These are phyloP conservation scores for Termitomyces sp. DNA, from an alignment of 768 basidiomycete genomes.

Conservation along the genomic window DNA sequence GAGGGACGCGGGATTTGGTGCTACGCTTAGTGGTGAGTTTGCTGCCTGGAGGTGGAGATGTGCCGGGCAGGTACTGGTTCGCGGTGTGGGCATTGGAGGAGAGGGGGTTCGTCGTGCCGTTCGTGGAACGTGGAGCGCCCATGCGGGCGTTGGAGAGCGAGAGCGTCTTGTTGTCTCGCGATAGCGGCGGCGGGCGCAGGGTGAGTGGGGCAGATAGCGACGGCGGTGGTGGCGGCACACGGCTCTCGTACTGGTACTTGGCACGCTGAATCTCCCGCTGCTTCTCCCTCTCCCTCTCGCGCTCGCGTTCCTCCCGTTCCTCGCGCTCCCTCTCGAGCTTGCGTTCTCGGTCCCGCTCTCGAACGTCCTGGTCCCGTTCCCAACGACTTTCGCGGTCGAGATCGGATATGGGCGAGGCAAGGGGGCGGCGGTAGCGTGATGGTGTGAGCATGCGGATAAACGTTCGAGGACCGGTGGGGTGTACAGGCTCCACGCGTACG, in stretches of 20 bases:
- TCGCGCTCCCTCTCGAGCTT: not conserved
- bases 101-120: no score
- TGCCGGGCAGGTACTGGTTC: not conserved
- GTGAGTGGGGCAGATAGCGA: slow-evolving; percentile 10
- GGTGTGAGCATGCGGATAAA: slow-evolving; percentile 12
- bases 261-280: not conserved
- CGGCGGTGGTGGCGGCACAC: slow-evolving; percentile 1
- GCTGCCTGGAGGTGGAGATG: not conserved
- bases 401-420: not conserved
- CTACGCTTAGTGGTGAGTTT: not conserved
- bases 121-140: no score
- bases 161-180: not conserved
- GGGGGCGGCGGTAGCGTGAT: not conserved
- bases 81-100: not conserved
- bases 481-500: slow-evolving; percentile 10
- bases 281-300: not conserved
- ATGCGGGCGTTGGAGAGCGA: not conserved
- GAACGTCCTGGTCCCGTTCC: not conserved
- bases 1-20: not conserved
- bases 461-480: not conserved
- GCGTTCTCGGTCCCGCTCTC: slow-evolving; percentile 3
- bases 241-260: slow-evolving; percentile 5
- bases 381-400: no score
- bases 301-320: not conserved
- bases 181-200: slow-evolving; percentile 3